Conservation (phyloP, 306 rosid species). For the Glycine latifolia region DNA sequence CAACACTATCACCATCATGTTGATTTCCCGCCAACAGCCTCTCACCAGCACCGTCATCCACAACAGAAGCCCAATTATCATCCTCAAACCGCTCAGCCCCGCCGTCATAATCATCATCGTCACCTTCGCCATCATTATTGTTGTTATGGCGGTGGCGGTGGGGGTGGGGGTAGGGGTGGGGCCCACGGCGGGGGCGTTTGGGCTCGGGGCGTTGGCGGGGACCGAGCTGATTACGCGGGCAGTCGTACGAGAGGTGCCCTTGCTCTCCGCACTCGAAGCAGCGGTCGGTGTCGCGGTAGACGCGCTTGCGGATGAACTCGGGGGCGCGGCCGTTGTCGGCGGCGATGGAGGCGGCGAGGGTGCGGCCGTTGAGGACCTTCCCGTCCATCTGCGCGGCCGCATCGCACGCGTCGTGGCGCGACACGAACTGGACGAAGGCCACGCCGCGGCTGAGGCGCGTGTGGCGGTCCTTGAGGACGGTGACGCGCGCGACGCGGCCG, state of each 20-base stretch:
- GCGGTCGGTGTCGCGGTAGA: conserved; percentile 73
- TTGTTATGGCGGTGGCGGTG: neutral
- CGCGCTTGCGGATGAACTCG: conserved; percentile 75
- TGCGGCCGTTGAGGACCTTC: conserved; percentile 79
- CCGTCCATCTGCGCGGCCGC: conserved; percentile 65
- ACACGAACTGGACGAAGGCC: conserved; percentile 85
- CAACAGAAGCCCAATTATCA: conserved; percentile 89
- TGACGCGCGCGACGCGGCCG: conserved; percentile 87
- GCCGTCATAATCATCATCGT: neutral
- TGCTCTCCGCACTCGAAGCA: conserved; percentile 85
- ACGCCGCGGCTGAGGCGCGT: conserved; percentile 89
- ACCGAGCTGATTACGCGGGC: conserved; percentile 80
- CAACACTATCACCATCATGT: conserved; percentile 28
- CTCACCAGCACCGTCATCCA: conserved; percentile 67
- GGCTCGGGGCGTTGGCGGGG: conserved; percentile 63
- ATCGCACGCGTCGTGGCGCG: conserved; percentile 67
- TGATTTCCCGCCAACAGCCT: conserved; percentile 49
- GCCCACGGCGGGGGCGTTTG: conserved; percentile 56
- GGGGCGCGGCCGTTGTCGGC: conserved; percentile 91
- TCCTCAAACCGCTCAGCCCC: conserved; percentile 69
- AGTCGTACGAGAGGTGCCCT: conserved; percentile 86
- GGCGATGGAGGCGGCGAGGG: conserved; percentile 74
- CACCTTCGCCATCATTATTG: conserved; percentile 3
- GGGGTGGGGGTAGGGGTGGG: neutral
- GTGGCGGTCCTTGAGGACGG: conserved; percentile 82